A percentile compares a stretch with the other conserved stretches of the same genome.
These are phyloP conservation scores for Plantago ovata DNA, from an alignment of 257 asterid species.

Conservation along the genomic window DNA sequence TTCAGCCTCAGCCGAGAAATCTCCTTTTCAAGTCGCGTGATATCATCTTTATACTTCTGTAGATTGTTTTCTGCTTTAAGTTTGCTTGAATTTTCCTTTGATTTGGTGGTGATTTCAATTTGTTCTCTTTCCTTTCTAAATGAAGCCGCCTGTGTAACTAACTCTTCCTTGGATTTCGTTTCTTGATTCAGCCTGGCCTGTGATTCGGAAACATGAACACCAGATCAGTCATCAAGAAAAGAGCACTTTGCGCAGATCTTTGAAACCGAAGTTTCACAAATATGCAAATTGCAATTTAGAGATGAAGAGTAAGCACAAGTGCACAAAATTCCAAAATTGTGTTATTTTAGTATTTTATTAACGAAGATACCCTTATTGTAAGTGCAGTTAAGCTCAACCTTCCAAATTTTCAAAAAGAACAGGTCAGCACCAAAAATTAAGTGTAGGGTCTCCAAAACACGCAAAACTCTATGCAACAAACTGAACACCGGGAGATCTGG, in stretches of 20 bases:
- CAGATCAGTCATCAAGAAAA: slow-evolving; percentile 18
- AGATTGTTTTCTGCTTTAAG: slow-evolving; percentile 68
- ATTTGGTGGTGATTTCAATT: slow-evolving; percentile 59
- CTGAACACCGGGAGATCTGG: too few species aligned
- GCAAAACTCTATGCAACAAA: too few species aligned
- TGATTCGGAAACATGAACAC: slow-evolving; percentile 24
- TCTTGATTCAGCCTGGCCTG: slow-evolving; percentile 76
- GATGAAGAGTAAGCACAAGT: not conserved
- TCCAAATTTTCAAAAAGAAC: too few species aligned
- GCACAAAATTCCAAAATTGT: not conserved
- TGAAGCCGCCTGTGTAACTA: slow-evolving; percentile 50
- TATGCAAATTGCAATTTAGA: slow-evolving; percentile 6
- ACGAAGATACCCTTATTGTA: not conserved
- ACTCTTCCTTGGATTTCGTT: slow-evolving; percentile 46
- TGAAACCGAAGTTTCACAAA: slow-evolving; percentile 5
- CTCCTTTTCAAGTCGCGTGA: slow-evolving; percentile 65
- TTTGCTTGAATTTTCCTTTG: slow-evolving; percentile 63
- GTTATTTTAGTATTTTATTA: not conserved
- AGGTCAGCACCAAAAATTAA: too few species aligned
- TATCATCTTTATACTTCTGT: slow-evolving; percentile 59
- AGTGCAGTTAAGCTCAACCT: too few species aligned
- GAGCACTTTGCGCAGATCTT: not conserved
- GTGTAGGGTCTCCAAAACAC: too few species aligned
- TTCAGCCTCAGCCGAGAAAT: slow-evolving; percentile 70
- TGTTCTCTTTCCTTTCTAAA: slow-evolving; percentile 63